Base-by-base conservation (phyloP, 1,284 basidiomycete genomes). In the Rhodofomes roseus region DNA sequence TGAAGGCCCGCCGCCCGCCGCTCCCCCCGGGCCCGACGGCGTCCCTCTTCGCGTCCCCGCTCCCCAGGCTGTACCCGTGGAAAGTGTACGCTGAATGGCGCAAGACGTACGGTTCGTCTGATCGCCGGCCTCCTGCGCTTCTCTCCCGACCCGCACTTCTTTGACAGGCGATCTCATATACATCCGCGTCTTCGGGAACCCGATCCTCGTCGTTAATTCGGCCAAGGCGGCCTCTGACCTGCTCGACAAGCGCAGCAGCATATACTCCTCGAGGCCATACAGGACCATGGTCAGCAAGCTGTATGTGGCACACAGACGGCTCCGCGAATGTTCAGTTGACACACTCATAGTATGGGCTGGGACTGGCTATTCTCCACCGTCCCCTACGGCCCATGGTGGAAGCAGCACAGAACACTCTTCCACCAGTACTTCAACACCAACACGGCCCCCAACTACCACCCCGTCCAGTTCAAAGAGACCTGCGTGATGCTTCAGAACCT, bases 211-310 rank as follows among this genome's bases (percentile, higher is more conserved):
- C 55, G 39, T 67, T 20, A 65, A 68, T 51, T 60, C 75, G 8
- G 80, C 79, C 0, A 76, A 79, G 62, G 76, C 76, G 7, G 79
- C 78, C n/a, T 80, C 79, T 76, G 81, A 82, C 63, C 69, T 83
- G 8, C 71, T 84, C 20, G 81, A 83, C 63, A 82, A 82, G 62
- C 76, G 78, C 20, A 79, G 78, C 9, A 74, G 77, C 18, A 79
- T 78, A 5, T 82, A 82, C 65, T 83, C 81, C n/a, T 78, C 76
- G 36, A 67, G 72, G 52, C 74, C 74, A 22, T 55, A 66, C 27
- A 66, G 78, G 59, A 76, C 78, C 4, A 81, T 82, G 80, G 71
- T 79, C 16, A 74, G 73, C 29, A 75, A 81, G 43, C 65, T 81
- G 79, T 81, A 60, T 60, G 65, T 71, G 55, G 48, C 36, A 36